Evolutionary conservation across 1,284 basidiomycete species (phyloP).

Genomic region (Coniferiporia weirii): DNA sequence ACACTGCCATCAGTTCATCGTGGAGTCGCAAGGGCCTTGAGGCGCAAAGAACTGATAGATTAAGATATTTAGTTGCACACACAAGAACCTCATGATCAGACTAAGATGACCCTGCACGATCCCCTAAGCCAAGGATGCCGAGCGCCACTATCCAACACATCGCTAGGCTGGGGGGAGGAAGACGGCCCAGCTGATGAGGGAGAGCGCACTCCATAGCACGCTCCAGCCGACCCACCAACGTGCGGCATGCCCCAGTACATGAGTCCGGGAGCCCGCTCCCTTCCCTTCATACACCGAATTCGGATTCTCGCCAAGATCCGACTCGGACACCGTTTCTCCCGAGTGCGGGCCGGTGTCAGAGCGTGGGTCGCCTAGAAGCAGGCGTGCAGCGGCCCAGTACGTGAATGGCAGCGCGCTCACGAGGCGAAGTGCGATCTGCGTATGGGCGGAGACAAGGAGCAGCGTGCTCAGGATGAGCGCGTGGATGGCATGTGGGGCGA

Average conservation of each 20-base stretch:
- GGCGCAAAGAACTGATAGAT: no score
- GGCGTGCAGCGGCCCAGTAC: conserved; percentile 78
- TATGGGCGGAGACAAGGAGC: conserved; percentile 79
- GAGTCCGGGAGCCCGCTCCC: neutral
- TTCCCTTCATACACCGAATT: neutral
- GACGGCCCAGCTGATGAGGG: conserved; percentile 76
- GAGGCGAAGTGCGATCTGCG: conserved; percentile 85
- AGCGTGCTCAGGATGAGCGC: conserved; percentile 54
- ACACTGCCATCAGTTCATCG: no score
- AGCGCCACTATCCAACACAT: neutral
- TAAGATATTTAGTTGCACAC: no score
- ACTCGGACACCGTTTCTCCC: neutral
- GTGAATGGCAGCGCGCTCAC: conserved; percentile 74
- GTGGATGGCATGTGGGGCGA: conserved; percentile 66
- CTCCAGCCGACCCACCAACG: conserved; percentile 65
- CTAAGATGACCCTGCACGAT: no score
- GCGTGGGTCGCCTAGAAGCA: conserved; percentile 46
- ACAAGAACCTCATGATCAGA: no score
- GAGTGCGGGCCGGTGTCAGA: conserved; percentile 1
- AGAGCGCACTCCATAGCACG: conserved; percentile 67
- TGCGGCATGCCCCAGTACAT: neutral
- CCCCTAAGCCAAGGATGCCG: no score
- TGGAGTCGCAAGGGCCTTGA: no score
- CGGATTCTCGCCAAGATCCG: neutral
- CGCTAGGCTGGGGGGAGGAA: conserved; percentile 86